Evolutionary conservation across 208 protist genomes (phyloP).

Genomic region (Leptomonas pyrrhocoris): DNA sequence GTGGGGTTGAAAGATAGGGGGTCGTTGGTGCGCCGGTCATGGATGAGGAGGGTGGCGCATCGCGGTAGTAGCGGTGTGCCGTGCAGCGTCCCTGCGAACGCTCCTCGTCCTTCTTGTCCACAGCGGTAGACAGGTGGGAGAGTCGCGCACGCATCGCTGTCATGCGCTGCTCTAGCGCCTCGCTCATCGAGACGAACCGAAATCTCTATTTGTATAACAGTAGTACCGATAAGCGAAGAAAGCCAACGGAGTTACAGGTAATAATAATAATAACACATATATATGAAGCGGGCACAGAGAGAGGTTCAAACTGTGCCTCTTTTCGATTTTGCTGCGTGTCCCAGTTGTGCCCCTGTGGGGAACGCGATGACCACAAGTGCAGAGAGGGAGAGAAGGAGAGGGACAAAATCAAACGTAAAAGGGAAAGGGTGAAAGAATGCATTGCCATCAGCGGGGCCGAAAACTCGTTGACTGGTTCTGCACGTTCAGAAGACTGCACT

Average conservation of each 20-base stretch:
- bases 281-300: too few species aligned
- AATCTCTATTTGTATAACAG: too few species aligned
- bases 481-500: too few species aligned
- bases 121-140: slow-evolving; percentile 11
- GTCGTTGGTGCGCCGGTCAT: too few species aligned
- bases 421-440: background rate
- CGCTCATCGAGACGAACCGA: slow-evolving; percentile 1
- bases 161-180: slow-evolving; percentile 24
- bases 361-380: too few species aligned
- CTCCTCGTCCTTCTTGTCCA: slow-evolving; percentile 18
- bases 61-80: slow-evolving; percentile 22
- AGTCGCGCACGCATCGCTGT: slow-evolving; percentile 29
- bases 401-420: slow-evolving; percentile 2
- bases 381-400: too few species aligned
- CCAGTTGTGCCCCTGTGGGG: too few species aligned
- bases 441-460: background rate
- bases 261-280: too few species aligned
- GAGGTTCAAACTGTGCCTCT: too few species aligned
- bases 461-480: background rate
- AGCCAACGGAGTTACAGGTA: too few species aligned
- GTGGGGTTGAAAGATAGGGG: background rate
- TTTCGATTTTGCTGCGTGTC: too few species aligned
- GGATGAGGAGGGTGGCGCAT: background rate
- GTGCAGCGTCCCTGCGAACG: background rate
- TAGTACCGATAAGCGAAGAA: background rate